Evolutionary conservation across 257 asterid species (phyloP).

Genomic region (Gynochthodes officinalis): DNA sequence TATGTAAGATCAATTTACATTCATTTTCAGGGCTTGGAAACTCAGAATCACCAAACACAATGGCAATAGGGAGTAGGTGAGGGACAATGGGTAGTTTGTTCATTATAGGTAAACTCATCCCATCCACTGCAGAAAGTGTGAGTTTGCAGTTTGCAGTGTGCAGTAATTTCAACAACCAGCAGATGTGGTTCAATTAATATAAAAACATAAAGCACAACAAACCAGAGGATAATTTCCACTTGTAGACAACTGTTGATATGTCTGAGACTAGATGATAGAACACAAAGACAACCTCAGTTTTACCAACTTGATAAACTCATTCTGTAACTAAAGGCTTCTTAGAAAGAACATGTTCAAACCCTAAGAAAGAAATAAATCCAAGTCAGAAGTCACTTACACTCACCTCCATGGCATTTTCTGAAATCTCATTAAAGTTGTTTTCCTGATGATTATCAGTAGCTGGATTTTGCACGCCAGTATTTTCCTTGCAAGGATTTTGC

Average conservation of each 20-base stretch:
- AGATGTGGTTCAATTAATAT: too few species aligned
- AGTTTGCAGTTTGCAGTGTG: too few species aligned
- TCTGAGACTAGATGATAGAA: neutral
- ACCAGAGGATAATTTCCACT: neutral
- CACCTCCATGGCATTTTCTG: constrained; percentile 3
- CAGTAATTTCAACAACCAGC: neutral
- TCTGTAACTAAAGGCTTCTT: too few species aligned
- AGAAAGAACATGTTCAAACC: neutral
- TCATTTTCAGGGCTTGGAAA: neutral
- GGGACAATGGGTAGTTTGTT: neutral
- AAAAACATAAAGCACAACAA: neutral
- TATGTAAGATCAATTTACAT: neutral
- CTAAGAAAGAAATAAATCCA: neutral
- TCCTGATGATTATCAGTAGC: constrained; percentile 7
- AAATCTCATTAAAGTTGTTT: constrained; percentile 7
- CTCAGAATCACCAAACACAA: neutral
- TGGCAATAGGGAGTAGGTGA: neutral
- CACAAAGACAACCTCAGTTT: neutral
- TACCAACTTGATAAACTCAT: neutral
- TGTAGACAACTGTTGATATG: neutral
- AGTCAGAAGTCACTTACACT: neutral
- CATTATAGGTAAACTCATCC: neutral
- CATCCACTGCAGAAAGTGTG: too few species aligned
- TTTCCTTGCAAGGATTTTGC: neutral
- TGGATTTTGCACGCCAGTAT: neutral